Conservation (phyloP, 139 green algal genomes). For the Ostreobium quekettii region DNA sequence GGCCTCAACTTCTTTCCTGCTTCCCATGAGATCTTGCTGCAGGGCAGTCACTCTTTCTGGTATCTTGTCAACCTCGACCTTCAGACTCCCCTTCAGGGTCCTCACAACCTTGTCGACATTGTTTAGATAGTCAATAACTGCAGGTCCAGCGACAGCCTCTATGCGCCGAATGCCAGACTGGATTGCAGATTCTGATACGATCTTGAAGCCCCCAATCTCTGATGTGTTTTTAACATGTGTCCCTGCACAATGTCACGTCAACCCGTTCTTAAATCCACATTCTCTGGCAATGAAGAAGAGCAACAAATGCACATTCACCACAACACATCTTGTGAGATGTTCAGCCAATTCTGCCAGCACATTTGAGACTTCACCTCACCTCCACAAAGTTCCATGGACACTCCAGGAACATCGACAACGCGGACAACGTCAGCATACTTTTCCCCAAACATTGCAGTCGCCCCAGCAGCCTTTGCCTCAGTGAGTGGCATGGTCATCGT, state of each 20-base stretch:
- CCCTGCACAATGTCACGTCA: constrained; percentile 22
- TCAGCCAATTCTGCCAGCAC: too few relatives aligned
- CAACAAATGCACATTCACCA: too few relatives aligned
- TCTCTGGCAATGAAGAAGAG: too few relatives aligned
- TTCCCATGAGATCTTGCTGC: constrained; percentile 53
- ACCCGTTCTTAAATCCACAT: too few relatives aligned
- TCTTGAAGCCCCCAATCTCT: constrained; percentile 52
- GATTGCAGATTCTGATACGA: constrained; percentile 19
- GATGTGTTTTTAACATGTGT: constrained; percentile 62
- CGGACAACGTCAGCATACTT: constrained; percentile 85
- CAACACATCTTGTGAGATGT: too few relatives aligned
- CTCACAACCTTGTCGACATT: constrained; percentile 54
- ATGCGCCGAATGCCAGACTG: constrained; percentile 70
- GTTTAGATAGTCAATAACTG: constrained; percentile 65
- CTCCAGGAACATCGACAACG: constrained; percentile 68
- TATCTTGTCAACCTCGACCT: constrained; percentile 46
- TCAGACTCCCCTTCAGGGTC: constrained; percentile 34
- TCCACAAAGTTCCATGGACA: constrained; percentile 86
- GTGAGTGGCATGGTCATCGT: constrained; percentile 57
- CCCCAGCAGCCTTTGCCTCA: constrained; percentile 72
- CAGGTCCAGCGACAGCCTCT: constrained; percentile 76
- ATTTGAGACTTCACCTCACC: constrained; percentile 32
- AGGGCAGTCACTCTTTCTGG: constrained; percentile 33
- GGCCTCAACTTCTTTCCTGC: constrained; percentile 53
- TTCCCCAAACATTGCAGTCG: constrained; percentile 90